These are phyloP conservation scores for Secale cereale DNA, from an alignment of 176 grass and related monocot species.

Conservation along the genomic window DNA sequence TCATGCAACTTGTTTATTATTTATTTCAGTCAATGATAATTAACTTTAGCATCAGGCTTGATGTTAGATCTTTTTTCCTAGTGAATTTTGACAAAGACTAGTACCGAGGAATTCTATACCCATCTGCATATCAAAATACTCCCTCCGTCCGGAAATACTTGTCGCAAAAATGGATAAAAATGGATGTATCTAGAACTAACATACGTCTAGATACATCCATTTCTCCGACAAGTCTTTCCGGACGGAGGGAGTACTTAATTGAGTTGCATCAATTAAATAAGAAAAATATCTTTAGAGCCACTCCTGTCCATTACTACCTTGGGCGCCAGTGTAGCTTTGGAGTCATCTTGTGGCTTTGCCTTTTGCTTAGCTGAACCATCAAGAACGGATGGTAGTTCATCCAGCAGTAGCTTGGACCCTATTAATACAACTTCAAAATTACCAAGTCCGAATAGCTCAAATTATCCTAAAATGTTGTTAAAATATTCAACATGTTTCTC, in stretches of 20 bases:
- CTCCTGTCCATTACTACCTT: constrained; percentile 43
- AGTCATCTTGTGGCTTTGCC: constrained; percentile 79
- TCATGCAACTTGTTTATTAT: constrained; percentile 10
- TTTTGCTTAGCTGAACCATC: constrained; percentile 78
- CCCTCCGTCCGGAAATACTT: no score
- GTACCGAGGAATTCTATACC: background rate
- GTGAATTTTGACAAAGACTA: constrained; percentile 3
- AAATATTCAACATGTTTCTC: background rate
- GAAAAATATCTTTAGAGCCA: background rate
- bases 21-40: background rate
- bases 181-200: no score
- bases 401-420: constrained; percentile 73
- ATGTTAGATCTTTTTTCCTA: background rate
- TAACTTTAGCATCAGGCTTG: background rate
- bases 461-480: constrained; percentile 11
- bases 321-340: constrained; percentile 73
- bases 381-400: constrained; percentile 74
- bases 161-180: no score
- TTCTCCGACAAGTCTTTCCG: no score
- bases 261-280: constrained; percentile 9
- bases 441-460: constrained; percentile 4
- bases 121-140: background rate
- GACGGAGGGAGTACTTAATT: no score
- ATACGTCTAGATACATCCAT: no score
- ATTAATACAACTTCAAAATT: constrained; percentile 28